Evolutionary conservation across 257 asterid genomes (phyloP), one percentile per base, ranked within the genome.

Genomic region (Vinca minor): DNA sequence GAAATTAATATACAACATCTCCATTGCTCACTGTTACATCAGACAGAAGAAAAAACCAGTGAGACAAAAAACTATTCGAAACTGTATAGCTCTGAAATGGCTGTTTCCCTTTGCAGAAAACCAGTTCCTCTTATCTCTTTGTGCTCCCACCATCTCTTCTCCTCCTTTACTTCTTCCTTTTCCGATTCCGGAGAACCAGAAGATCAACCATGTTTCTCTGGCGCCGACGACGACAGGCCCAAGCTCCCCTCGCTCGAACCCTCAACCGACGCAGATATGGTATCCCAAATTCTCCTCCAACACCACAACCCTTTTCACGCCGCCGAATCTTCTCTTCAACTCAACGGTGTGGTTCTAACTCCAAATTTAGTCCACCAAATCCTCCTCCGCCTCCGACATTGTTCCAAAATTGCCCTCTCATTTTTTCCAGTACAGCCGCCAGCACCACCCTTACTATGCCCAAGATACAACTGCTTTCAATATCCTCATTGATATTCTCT

Each of bases 381-480:
- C 56, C 95, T 87, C 57, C 95, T 87, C 66, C 93, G 94, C 21
- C 63, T 91, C 63, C 72, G 54, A 21, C 80, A 91, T 72, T 82
- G 83, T 66, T 84, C 97, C 64, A 85, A 87, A 74, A 77, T 87
- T 58, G 95, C 96, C 49, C 84, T 85, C 25, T 85, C 96, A 12
- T 87, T n/a, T 85, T 75, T 91, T 91, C 54, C 77, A 83, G 31
- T 81, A 78, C 50, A 53, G 82, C 15, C 85, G 59, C 5, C 64
- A 74, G 47, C 74, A 74, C 65, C 73, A 68, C 53, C 82, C 74
- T 34, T 71, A 71, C 52, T 54, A 78, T 6, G 18, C 69, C 3
- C 74, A 78, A 21, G 92, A 87, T 72, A 76, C 91, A 15, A 73
- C 81, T 4, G 77, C 93, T 4, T 85, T 84, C 78, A 84, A 87